phyloP scores from a whole-genome alignment of 768 basidiomycete species.

The Mycena venus region DNA sequence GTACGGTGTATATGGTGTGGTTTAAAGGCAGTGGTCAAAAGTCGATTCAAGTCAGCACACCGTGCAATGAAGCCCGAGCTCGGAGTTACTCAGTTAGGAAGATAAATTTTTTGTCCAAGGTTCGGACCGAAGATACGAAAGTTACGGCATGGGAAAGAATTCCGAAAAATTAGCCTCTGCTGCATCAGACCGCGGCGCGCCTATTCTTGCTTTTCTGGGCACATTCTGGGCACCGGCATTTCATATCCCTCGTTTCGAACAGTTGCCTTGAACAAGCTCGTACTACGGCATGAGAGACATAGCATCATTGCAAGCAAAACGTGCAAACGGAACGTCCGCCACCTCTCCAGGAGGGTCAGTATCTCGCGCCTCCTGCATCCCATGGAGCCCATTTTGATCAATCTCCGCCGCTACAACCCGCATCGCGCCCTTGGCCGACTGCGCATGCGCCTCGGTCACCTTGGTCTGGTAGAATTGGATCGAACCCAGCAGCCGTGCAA shows the following conservation, averaged over 20 bases:
- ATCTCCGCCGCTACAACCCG: slow-evolving; percentile 70
- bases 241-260: no score
- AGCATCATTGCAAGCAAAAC: slow-evolving; percentile 68
- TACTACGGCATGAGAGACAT: slow-evolving; percentile 62
- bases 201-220: no score
- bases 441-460: slow-evolving; percentile 56
- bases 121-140: no score
- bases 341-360: slow-evolving; percentile 62
- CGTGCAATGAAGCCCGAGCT: background rate
- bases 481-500: slow-evolving; percentile 57
- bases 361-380: slow-evolving; percentile 42
- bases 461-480: slow-evolving; percentile 69
- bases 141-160: no score
- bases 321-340: slow-evolving; percentile 44
- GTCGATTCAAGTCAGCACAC: background rate
- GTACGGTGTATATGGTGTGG: no score
- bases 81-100: background rate
- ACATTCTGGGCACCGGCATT: no score
- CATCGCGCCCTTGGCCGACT: slow-evolving; percentile 69
- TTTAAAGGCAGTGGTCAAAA: background rate
- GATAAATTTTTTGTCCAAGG: background rate
- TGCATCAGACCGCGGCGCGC: no score
- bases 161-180: no score
- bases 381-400: slow-evolving; percentile 71
- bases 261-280: no score